A percentile compares a stretch with the other conserved stretches of the same genome.
Conservation (phyloP, 2,329 filamentous ascomycete species). For the Sporothrix curviconia region DNA sequence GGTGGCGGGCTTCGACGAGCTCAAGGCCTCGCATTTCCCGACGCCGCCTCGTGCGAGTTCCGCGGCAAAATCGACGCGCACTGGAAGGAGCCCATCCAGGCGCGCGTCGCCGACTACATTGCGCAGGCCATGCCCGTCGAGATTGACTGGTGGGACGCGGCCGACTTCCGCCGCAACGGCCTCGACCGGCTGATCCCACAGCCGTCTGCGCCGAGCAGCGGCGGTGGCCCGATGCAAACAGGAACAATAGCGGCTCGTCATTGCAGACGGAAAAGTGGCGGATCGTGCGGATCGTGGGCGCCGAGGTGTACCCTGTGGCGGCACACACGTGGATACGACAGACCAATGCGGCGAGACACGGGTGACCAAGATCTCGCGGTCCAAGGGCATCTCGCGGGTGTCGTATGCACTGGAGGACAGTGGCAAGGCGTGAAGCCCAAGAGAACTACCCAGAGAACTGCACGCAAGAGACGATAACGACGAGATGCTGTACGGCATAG, state of each 20-base stretch:
- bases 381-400: constrained; percentile 58
- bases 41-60: constrained; percentile 62
- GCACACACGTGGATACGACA: constrained; percentile 62
- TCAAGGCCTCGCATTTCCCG: constrained; percentile 66
- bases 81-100: constrained; percentile 57
- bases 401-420: constrained; percentile 30
- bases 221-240: constrained; percentile 17
- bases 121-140: constrained; percentile 49
- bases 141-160: constrained; percentile 62
- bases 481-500: not conserved
- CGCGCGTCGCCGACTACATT: constrained; percentile 53
- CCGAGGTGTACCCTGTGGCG: constrained; percentile 69
- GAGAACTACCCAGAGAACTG: not conserved
- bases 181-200: constrained; percentile 47
- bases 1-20: constrained; percentile 52
- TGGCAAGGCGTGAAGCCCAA: not conserved
- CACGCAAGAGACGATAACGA: not conserved
- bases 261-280: constrained; percentile 49
- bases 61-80: constrained; percentile 58
- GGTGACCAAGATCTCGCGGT: constrained; percentile 61
- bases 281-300: constrained; percentile 62
- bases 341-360: constrained; percentile 52
- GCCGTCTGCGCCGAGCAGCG: constrained; percentile 16
- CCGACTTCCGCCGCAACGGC: constrained; percentile 49
- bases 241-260: not conserved